Conservation (phyloP, 768 basidiomycete species). For the Podaxis sp. region DNA sequence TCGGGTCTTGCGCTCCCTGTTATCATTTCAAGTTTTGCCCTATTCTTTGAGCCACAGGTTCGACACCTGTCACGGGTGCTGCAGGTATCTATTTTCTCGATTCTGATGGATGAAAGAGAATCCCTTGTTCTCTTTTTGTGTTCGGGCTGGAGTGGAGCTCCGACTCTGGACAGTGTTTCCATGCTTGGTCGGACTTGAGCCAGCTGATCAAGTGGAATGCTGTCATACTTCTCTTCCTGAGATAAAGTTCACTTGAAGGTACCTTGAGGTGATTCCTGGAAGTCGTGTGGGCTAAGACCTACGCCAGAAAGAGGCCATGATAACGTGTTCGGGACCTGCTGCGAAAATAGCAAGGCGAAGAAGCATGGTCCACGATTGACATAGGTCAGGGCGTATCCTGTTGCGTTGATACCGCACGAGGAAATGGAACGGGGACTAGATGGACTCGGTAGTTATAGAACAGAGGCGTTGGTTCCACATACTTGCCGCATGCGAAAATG, state of each 20-base stretch:
- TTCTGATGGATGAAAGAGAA: conserved; percentile 4
- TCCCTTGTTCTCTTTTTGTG: conserved; percentile 14
- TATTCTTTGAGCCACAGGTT: neutral
- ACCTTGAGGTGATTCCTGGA: neutral
- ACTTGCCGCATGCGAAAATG: neutral
- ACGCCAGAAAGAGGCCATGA: neutral
- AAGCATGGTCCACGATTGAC: neutral
- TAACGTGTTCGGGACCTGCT: conserved; percentile 1
- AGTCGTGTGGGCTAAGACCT: neutral
- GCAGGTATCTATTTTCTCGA: conserved; percentile 1
- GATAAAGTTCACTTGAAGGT: neutral
- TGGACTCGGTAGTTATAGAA: conserved; percentile 6
- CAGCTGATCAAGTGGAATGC: conserved; percentile 8
- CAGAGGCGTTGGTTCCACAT: neutral
- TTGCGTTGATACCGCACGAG: neutral
- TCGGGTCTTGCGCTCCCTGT: neutral
- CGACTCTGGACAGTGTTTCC: neutral
- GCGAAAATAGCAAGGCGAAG: neutral
- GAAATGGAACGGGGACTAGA: neutral
- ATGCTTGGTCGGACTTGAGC: neutral
- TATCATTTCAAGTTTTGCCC: neutral
- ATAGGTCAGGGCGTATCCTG: neutral
- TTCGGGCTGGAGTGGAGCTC: conserved; percentile 6
- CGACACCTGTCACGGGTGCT: neutral
- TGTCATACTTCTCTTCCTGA: conserved; percentile 1